Evolutionary conservation across 768 basidiomycete genomes (phyloP), one percentile per base, ranked within the genome.

Genomic region (Naematelia encephala): DNA sequence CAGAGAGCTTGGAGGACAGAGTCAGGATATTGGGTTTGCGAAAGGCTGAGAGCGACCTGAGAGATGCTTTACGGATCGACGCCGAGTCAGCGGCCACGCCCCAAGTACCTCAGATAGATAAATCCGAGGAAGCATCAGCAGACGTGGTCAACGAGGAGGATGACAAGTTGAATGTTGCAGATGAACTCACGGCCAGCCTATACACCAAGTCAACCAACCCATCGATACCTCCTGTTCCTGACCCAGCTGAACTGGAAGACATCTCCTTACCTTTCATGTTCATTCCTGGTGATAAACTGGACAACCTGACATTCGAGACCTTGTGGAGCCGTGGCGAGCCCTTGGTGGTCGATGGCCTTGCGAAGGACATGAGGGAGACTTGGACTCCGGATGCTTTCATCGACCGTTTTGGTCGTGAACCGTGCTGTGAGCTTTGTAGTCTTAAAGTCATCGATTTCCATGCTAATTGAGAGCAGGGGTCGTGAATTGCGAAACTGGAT

Each of bases 301-400:
- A 83, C 3, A 83, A 85, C 22, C 79, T 81, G 4, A 69, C 81
- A 14, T 91, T 93, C 78, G 82, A 83, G 50, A 72, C 77, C 4
- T 77, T 90, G 5, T 98, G 93, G 93, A 72, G 75, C 8, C 77
- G 77, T 44, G 91, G 91, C 25, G 80, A 86, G 30, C 89, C 92
- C 1, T 72, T 97, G 8, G 83, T 94, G 27, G 87, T 96, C 48
- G 87, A 85, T 26, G 84, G 82, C 26, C 76, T 90, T 19, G 77
- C 83, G 49, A 68, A 80, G 13, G 83, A 85, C 63, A 87, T 91
- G 76, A 79, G 82, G 65, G 76, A 87, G 60, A 72, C 81, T 57
- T 97, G 93, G 93, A 85, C 83, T 3, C 93, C 93, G 0, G 83
- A 87, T 56, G 88, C 86, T 69, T 91, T 98, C 76, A 82, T 84